Evolutionary conservation across 352 stramenopile genomes (phyloP), one percentile per base, ranked within the genome.

Genomic region (Pythium rhizo-oryzae): DNA sequence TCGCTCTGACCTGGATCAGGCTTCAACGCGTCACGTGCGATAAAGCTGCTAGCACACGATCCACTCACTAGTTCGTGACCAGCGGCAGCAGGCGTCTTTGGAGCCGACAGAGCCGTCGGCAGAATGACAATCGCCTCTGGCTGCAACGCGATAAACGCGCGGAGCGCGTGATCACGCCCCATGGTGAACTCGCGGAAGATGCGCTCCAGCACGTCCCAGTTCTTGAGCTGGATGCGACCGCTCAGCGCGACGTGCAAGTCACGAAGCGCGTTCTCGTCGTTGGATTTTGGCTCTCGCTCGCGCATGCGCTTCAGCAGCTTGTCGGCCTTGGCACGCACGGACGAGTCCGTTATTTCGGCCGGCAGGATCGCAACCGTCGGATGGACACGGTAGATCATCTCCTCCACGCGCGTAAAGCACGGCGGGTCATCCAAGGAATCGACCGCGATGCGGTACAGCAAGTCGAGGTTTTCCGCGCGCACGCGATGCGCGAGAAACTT

Each of bases 401-500:
- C 43, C 5, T 63, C 41, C 24, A 63, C 57, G 18, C 57, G 24
- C 16, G 57, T 63, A 13, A 63, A 54, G 19, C 41, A 44, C 16
- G 57, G 57, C 19, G 57, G 41, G 4, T 52, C n/a, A 35, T 54
- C 57, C 23, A 54, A 16, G 13, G 25, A 53, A 16, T 63, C 57
- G 39, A 43, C 25, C 4, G 28, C 57, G 23, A 63, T 63, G 24
- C 16, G n/a, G 39, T 41, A 43, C n/a, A 54, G 28, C 4, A 63
- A 8, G 25, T 63, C 57, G 4, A 63, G 30, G 19, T 63, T 33
- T 7, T 63, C 57, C 2, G 57, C 33, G 18, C 30, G 23, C 21
- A 63, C 39, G 12, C 57, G 39, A 18, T 52, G 44, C 39, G 24
- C 18, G 19, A 63, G 25, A 28, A 63, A 63, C 57, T 63, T 63